phyloP scores from a whole-genome alignment of 2,329 filamentous ascomycete genomes.

The Pestalotiopsis sp. region DNA sequence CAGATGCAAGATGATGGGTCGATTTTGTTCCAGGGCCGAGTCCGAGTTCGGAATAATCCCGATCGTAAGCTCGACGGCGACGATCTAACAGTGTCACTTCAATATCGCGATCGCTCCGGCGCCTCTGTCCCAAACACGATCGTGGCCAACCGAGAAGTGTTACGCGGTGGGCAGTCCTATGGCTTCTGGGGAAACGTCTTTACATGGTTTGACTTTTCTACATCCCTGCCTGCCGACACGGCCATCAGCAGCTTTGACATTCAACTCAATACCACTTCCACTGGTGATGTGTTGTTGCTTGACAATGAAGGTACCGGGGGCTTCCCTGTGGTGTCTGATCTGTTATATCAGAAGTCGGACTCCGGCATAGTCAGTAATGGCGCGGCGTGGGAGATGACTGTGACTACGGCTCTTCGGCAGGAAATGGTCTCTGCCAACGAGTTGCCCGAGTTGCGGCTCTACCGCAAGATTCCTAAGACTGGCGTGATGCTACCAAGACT shows the following conservation, averaged over 20 bases:
- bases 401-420: background rate
- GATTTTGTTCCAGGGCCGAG: slow-evolving; percentile 26
- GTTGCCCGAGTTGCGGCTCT: background rate
- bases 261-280: background rate
- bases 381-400: background rate
- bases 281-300: background rate
- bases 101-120: background rate
- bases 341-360: background rate
- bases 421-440: background rate
- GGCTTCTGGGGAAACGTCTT: background rate
- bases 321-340: background rate
- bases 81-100: background rate
- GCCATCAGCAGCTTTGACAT: background rate
- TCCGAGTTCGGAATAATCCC: slow-evolving; percentile 24
- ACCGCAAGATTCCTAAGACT: background rate
- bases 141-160: background rate
- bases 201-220: background rate
- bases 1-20: slow-evolving; percentile 28
- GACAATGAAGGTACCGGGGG: slow-evolving; percentile 1
- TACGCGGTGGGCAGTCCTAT: background rate
- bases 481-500: background rate
- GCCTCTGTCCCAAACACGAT: background rate
- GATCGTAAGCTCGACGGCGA: background rate
- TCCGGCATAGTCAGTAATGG: background rate
- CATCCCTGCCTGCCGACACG: background rate